These are phyloP conservation scores for Kluyveromyces dobzhanskii DNA, from an alignment of 805 yeast species.

Conservation along the genomic window DNA sequence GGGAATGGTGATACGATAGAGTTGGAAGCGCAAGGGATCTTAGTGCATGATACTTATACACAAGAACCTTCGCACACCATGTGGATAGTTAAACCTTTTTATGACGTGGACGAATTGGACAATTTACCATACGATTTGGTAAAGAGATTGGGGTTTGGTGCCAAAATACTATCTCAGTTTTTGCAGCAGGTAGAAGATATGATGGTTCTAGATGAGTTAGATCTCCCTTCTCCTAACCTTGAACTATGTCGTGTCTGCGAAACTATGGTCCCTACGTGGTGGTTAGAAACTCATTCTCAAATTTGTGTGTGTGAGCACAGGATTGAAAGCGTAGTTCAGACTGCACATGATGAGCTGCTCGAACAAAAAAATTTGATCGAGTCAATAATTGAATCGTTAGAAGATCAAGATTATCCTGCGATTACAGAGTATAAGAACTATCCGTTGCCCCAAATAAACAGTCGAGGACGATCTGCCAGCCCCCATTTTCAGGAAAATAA, in stretches of 20 bases:
- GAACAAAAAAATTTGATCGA: constrained; percentile 60
- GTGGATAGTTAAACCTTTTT: constrained; percentile 85
- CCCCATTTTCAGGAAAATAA: background rate
- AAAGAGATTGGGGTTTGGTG: constrained; percentile 82
- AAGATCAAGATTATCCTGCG: constrained; percentile 14
- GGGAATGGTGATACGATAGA: constrained; percentile 54
- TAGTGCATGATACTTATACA: constrained; percentile 55
- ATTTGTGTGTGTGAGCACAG: constrained; percentile 79
- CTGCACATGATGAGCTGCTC: constrained; percentile 62
- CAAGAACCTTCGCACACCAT: constrained; percentile 69
- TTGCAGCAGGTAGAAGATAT: constrained; percentile 54
- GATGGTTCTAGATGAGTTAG: constrained; percentile 53
- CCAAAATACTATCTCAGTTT: constrained; percentile 72
- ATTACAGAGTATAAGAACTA: constrained; percentile 49
- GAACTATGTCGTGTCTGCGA: constrained; percentile 92
- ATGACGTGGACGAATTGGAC: constrained; percentile 50
- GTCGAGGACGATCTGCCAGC: background rate
- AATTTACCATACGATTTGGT: constrained; percentile 63
- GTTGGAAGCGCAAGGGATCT: constrained; percentile 88
- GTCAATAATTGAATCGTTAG: constrained; percentile 19
- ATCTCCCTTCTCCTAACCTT: constrained; percentile 70
- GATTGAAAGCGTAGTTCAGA: constrained; percentile 66
- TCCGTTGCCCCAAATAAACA: constrained; percentile 34
- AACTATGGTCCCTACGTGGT: constrained; percentile 87
- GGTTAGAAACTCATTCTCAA: constrained; percentile 87